These are phyloP conservation scores for Peronosclerospora sorghi DNA, from an alignment of 352 stramenopile genomes.

Conservation along the genomic window DNA sequence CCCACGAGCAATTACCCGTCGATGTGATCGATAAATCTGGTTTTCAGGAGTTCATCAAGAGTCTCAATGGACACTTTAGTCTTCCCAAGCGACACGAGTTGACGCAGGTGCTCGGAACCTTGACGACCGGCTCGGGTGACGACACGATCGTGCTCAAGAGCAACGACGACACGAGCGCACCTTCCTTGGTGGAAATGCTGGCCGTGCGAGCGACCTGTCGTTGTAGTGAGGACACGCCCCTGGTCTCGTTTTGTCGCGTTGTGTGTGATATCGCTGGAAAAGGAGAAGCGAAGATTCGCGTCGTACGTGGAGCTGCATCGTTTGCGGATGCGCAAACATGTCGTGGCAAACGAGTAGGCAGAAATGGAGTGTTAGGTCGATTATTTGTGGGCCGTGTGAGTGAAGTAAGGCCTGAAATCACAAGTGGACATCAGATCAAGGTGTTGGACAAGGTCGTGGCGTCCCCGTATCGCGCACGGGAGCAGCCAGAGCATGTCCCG, in stretches of 20 bases:
- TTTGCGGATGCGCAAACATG: slow-evolving; percentile 24
- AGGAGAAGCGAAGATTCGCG: slow-evolving; percentile 24
- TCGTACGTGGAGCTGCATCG: slow-evolving; percentile 25
- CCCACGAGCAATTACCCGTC: slow-evolving; percentile 32
- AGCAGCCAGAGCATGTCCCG: background rate
- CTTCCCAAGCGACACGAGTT: slow-evolving; percentile 21
- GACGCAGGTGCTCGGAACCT: slow-evolving; percentile 9
- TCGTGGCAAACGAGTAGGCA: slow-evolving; percentile 20
- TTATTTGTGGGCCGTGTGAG: slow-evolving; percentile 29
- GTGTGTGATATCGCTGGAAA: slow-evolving; percentile 13
- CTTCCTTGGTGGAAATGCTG: slow-evolving; percentile 11
- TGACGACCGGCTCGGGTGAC: slow-evolving; percentile 7
- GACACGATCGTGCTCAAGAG: slow-evolving; percentile 2
- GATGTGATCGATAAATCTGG: slow-evolving; percentile 25
- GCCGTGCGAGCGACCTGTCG: slow-evolving; percentile 27
- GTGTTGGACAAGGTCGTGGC: slow-evolving; percentile 26
- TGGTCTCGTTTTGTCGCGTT: slow-evolving; percentile 18
- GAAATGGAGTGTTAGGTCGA: slow-evolving; percentile 29
- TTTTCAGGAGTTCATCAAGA: slow-evolving; percentile 27
- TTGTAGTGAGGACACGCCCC: slow-evolving; percentile 19
- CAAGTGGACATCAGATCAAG: slow-evolving; percentile 4
- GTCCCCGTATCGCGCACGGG: slow-evolving; percentile 13
- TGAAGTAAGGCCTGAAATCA: slow-evolving; percentile 9
- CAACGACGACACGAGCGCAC: background rate
- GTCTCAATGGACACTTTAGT: slow-evolving; percentile 26